phyloP scores from a whole-genome alignment of 1,284 basidiomycete species.

The Fomitopsis pinicola region DNA sequence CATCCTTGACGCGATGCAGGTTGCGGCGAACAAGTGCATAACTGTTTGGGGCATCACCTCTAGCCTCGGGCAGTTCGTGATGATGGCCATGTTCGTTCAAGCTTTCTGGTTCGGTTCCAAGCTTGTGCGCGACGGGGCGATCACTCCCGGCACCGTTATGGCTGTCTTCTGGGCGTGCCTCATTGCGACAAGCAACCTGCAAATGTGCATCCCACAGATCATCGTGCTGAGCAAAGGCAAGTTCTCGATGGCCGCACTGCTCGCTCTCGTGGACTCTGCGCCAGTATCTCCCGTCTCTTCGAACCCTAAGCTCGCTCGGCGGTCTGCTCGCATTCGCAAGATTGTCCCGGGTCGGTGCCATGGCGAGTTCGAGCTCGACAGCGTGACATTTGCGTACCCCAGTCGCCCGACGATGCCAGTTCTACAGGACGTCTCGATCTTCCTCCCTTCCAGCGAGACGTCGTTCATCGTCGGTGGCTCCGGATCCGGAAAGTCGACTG shows the following conservation, averaged over 20 bases:
- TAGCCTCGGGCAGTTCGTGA: slow-evolving; percentile 71
- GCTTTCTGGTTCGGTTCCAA: slow-evolving; percentile 96
- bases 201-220: slow-evolving; percentile 81
- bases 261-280: slow-evolving; percentile 53
- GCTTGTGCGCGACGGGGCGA: slow-evolving; percentile 72
- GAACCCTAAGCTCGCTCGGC: slow-evolving; percentile 15
- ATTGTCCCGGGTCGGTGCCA: slow-evolving; percentile 55
- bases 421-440: slow-evolving; percentile 63
- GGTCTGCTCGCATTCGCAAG: slow-evolving; percentile 39
- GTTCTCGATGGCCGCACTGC: slow-evolving; percentile 71
- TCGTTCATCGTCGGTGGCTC: slow-evolving; percentile 93
- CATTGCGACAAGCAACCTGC: slow-evolving; percentile 82
- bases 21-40: slow-evolving; percentile 53
- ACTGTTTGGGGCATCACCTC: slow-evolving; percentile 75
- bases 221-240: slow-evolving; percentile 84
- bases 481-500: slow-evolving; percentile 91
- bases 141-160: slow-evolving; percentile 79
- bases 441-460: slow-evolving; percentile 80
- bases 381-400: slow-evolving; percentile 85
- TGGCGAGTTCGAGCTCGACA: slow-evolving; percentile 78
- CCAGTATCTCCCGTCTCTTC: slow-evolving; percentile 14
- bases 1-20: slow-evolving; percentile 44
- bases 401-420: slow-evolving; percentile 65
- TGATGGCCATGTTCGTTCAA: slow-evolving; percentile 92
- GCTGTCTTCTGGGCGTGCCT: slow-evolving; percentile 96